These are phyloP conservation scores for Toxicodendron radicans DNA, from an alignment of 345 rosid genomes.

Conservation along the genomic window DNA sequence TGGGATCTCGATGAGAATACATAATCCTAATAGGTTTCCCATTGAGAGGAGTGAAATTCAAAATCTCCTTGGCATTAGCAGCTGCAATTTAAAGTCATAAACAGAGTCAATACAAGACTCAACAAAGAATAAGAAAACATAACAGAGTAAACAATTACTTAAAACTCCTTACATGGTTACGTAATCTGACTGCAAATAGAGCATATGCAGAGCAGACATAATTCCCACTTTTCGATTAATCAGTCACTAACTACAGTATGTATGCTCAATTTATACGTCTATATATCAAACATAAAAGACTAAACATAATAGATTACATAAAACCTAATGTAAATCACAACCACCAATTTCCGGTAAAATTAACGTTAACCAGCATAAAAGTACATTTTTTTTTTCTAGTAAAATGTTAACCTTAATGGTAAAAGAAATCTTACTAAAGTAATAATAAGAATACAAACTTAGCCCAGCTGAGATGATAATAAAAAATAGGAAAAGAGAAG, in stretches of 20 bases:
- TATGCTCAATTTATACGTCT: neutral
- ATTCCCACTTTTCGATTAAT: neutral
- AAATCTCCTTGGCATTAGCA: conserved; percentile 51
- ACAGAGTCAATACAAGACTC: neutral
- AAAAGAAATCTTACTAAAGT: no score
- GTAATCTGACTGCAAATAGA: neutral
- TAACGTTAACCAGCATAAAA: no score
- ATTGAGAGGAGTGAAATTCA: conserved; percentile 57
- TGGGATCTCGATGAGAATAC: conserved; percentile 75
- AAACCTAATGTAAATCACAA: neutral
- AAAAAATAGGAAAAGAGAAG: neutral
- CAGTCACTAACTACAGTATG: neutral
- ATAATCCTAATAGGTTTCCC: conserved; percentile 70
- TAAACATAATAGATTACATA: no score
- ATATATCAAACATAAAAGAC: neutral
- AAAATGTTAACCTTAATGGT: no score
- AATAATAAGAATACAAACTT: neutral
- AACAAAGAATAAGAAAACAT: neutral
- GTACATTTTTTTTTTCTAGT: no score
- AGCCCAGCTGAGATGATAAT: neutral
- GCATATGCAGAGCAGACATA: neutral
- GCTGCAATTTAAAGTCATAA: conserved; percentile 39
- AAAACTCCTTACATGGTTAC: neutral
- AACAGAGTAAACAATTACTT: neutral
- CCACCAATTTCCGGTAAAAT: no score